A percentile compares a stretch with the other conserved stretches of the same genome.
phyloP scores from a whole-genome alignment of 2,329 filamentous ascomycete species.

The Penicillium psychrosexuale region DNA sequence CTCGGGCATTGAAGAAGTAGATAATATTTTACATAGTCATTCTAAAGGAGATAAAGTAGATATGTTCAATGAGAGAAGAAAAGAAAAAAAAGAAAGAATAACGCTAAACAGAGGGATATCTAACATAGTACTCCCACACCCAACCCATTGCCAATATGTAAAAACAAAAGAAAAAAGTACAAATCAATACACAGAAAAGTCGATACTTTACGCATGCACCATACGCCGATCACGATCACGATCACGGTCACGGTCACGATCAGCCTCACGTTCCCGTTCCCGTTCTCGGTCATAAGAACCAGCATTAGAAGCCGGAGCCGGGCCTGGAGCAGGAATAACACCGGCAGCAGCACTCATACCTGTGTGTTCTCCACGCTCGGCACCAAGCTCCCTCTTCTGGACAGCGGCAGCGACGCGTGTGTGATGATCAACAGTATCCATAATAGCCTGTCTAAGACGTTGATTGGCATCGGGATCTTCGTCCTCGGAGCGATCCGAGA shows the following conservation, averaged over 20 bases:
- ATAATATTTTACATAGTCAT: not conserved
- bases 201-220: slow-evolving; percentile 20
- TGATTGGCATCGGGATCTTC: slow-evolving; percentile 41
- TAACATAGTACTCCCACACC: slow-evolving; percentile 8
- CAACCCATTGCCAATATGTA: slow-evolving; percentile 15
- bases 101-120: slow-evolving; percentile 11
- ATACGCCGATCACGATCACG: slow-evolving; percentile 30
- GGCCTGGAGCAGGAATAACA: not conserved
- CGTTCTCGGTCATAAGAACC: slow-evolving; percentile 9
- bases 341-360: not conserved
- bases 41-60: not conserved
- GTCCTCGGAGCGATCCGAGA: slow-evolving; percentile 22
- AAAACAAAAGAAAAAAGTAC: slow-evolving; percentile 8
- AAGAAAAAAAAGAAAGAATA: not conserved
- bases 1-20: not conserved
- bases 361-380: slow-evolving; percentile 18
- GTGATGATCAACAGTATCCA: slow-evolving; percentile 43
- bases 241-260: slow-evolving; percentile 25
- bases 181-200: slow-evolving; percentile 3
- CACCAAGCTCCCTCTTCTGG: slow-evolving; percentile 29
- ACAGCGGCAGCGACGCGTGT: slow-evolving; percentile 34
- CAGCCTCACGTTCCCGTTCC: slow-evolving; percentile 18
- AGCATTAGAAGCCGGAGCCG: not conserved
- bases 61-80: not conserved
- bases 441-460: slow-evolving; percentile 42